phyloP scores from a whole-genome alignment of 2,329 filamentous ascomycete genomes.

The Elsinoe arachidis region DNA sequence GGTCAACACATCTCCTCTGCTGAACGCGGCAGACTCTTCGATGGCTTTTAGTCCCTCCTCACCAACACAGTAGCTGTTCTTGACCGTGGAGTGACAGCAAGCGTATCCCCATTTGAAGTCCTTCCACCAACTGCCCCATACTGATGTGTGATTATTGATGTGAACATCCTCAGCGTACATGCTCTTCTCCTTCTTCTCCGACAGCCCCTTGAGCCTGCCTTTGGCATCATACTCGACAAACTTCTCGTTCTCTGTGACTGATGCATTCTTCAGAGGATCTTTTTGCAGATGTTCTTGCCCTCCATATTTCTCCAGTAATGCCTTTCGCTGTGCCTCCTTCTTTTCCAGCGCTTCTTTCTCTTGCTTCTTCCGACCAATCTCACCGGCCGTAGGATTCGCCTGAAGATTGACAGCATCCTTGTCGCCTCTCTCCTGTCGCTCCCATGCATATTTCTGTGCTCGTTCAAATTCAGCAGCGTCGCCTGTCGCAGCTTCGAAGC shows the following conservation, averaged over 20 bases:
- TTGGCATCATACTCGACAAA: slow-evolving; percentile 94
- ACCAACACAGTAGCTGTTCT: slow-evolving; percentile 96
- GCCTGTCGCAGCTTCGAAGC: slow-evolving; percentile 78
- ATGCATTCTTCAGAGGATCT: slow-evolving; percentile 50
- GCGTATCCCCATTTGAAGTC: slow-evolving; percentile 93
- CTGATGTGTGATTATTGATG: slow-evolving; percentile 81
- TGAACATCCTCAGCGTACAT: slow-evolving; percentile 87
- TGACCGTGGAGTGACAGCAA: slow-evolving; percentile 87
- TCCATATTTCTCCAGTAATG: slow-evolving; percentile 75
- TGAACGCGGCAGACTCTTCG: slow-evolving; percentile 61
- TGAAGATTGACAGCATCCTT: slow-evolving; percentile 81
- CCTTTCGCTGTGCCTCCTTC: slow-evolving; percentile 58
- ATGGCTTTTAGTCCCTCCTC: slow-evolving; percentile 76
- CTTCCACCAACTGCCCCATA: slow-evolving; percentile 97
- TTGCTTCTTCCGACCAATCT: slow-evolving; percentile 73
- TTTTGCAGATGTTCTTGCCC: slow-evolving; percentile 54
- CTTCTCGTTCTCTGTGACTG: slow-evolving; percentile 69
- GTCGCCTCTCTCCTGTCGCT: slow-evolving; percentile 75
- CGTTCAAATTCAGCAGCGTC: slow-evolving; percentile 89
- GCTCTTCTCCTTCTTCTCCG: slow-evolving; percentile 66
- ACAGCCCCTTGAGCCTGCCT: slow-evolving; percentile 80
- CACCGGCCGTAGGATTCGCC: slow-evolving; percentile 90
- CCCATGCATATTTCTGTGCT: slow-evolving; percentile 88
- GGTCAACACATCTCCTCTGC: slow-evolving; percentile 38
- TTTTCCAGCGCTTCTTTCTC: slow-evolving; percentile 62